These are phyloP conservation scores for Leccinum olivaceopallidum DNA, from an alignment of 768 basidiomycete genomes.

Conservation along the genomic window DNA sequence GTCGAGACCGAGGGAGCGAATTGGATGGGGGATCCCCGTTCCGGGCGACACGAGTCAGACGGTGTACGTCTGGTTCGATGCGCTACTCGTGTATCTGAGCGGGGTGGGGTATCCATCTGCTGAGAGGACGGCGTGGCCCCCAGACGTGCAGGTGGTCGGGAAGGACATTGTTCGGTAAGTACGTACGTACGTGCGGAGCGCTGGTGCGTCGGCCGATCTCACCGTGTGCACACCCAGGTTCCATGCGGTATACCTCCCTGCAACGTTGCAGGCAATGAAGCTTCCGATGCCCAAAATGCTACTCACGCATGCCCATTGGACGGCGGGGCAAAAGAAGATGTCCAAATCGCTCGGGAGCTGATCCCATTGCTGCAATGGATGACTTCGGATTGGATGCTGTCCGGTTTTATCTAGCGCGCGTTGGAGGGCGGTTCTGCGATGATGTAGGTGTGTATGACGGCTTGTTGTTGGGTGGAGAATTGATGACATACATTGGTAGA, in stretches of 20 bases:
- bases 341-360: constrained; percentile 85
- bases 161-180: constrained; percentile 84
- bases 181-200: background rate
- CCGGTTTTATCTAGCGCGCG: constrained; percentile 78
- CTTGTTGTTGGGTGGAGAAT: background rate
- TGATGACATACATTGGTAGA: constrained; percentile 43
- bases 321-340: constrained; percentile 82
- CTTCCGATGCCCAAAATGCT: constrained; percentile 53
- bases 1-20: constrained; percentile 72
- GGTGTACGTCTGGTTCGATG: constrained; percentile 95
- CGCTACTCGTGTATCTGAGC: constrained; percentile 80
- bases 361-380: constrained; percentile 73
- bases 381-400: constrained; percentile 72
- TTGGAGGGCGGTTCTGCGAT: constrained; percentile 72
- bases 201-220: background rate
- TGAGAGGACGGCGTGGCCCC: constrained; percentile 60
- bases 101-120: constrained; percentile 60
- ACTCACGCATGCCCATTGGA: constrained; percentile 84
- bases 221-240: constrained; percentile 46
- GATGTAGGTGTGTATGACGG: constrained; percentile 62
- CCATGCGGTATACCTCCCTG: constrained; percentile 87
- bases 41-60: constrained; percentile 79
- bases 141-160: constrained; percentile 84
- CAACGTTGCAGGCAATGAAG: constrained; percentile 72
- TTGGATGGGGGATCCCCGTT: constrained; percentile 85